Percentiles rank a stretch among this genome's conserved stretches.
These are phyloP conservation scores for Cercis canadensis DNA, from an alignment of 306 rosid species.

Conservation along the genomic window DNA sequence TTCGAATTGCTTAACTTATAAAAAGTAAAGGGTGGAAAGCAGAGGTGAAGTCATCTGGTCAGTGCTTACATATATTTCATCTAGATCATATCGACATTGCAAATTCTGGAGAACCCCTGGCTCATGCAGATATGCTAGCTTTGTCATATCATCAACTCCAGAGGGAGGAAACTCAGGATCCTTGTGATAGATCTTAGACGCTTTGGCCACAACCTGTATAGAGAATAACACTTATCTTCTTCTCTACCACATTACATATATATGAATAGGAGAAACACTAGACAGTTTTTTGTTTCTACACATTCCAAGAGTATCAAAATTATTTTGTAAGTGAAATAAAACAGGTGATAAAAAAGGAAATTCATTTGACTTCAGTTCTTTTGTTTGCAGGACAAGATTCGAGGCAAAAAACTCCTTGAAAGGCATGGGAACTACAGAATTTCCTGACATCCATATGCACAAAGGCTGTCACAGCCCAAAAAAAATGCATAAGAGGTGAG, in stretches of 20 bases:
- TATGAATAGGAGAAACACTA: background rate
- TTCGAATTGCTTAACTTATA: background rate
- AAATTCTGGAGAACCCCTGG: conserved; percentile 93
- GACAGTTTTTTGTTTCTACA: background rate
- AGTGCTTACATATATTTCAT: conserved; percentile 87
- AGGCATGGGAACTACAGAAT: background rate
- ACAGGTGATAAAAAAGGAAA: background rate
- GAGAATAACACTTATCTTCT: background rate
- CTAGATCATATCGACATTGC: conserved; percentile 60
- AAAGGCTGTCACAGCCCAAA: background rate
- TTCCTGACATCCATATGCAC: background rate
- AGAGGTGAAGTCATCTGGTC: background rate
- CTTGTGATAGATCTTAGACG: conserved; percentile 66
- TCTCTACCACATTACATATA: background rate
- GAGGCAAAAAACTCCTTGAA: background rate
- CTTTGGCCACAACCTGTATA: conserved; percentile 66
- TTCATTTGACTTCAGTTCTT: background rate
- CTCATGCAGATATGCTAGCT: conserved; percentile 93
- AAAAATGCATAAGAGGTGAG: background rate
- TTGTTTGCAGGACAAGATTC: background rate
- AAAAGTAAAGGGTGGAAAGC: background rate
- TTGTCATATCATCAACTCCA: conserved; percentile 97
- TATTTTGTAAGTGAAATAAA: background rate
- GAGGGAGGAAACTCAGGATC: conserved; percentile 92
- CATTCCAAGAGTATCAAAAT: no score